Percentiles rank a stretch among this genome's conserved stretches.
These are phyloP conservation scores for Penicillium waksmanii DNA, from an alignment of 495 filamentous ascomycete genomes.

Conservation along the genomic window DNA sequence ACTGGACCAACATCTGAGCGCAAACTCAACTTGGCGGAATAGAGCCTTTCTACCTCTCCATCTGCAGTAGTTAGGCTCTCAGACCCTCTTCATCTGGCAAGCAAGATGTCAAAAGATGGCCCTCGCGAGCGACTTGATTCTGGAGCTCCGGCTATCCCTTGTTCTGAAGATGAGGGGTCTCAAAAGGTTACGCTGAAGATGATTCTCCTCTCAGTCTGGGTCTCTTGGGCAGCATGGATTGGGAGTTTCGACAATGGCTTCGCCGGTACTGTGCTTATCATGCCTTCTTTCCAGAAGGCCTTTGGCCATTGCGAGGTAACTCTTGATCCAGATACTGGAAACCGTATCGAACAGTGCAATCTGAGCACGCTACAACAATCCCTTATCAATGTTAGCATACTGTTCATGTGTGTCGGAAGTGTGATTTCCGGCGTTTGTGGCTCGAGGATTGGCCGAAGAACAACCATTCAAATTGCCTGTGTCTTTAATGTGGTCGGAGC, in stretches of 20 bases:
- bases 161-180: background rate
- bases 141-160: background rate
- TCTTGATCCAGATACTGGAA: slow-evolving; percentile 17
- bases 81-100: background rate
- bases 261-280: slow-evolving; percentile 30
- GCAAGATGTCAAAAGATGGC: background rate
- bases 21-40: background rate
- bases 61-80: background rate
- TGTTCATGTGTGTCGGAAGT: slow-evolving; percentile 31
- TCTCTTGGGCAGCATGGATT: slow-evolving; percentile 32
- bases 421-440: slow-evolving; percentile 28
- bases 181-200: slow-evolving; percentile 15
- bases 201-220: slow-evolving; percentile 30
- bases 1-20: background rate
- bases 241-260: slow-evolving; percentile 34
- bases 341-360: slow-evolving; percentile 15
- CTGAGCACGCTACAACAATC: slow-evolving; percentile 34
- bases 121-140: background rate
- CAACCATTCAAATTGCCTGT: slow-evolving; percentile 27
- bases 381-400: slow-evolving; percentile 29
- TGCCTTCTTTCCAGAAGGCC: slow-evolving; percentile 31
- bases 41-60: background rate
- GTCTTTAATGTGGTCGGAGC: slow-evolving; percentile 25
- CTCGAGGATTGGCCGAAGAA: slow-evolving; percentile 25
- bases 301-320: slow-evolving; percentile 28